Evolutionary conservation across 1,139 yeast genomes (phyloP), one percentile per base, ranked within the genome.

Genomic region (Yamadazyma mexicana): DNA sequence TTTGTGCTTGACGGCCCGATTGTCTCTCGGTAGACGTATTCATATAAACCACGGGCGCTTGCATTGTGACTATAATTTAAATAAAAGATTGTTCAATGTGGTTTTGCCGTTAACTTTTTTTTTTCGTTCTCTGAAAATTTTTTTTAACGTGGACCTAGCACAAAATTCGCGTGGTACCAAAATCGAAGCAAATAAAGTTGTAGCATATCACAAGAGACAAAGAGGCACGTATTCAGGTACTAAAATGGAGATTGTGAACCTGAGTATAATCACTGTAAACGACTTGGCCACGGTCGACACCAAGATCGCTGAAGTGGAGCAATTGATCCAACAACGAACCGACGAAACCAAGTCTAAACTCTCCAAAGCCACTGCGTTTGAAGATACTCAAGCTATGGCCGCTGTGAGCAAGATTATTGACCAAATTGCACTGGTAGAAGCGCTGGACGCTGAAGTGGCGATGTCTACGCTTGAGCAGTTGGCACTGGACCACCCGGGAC

Each of bases 1-100:
- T 77, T 68, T 94, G 99, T 2, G 99, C 98, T 64, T 91, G 92
- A 54, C 98, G 89, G 36, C 98, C 98, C 31, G 91, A 83, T 59
- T 94, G 96, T 62, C 98, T 84, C 62, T 89, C 95, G 48, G 91
- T 85, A 41, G 88, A 81, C 34, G 98, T 87, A 69, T 89, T 72
- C 64, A 72, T 62, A 52, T 72, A 72, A 35, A 72, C 76, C 40
- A 72, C 77, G 35, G 77, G 77, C 17, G 77, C 77, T 58, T 72
- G 77, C 77, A 72, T 72, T 16, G 25, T 42, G 22, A 20, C 8
- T 20, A 8, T 20, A 20, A 5, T 20, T 20, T 5, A 20, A 20
- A 20, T 20, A 6, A 20, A 20, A 8, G 5, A 8, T 20, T 14
- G 29, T n/a, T 14, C 29, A 14, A 16, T 14, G 20, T 28, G 5